Conservation (phyloP, 441 rosid genomes). For the Lepidium campestre region DNA sequence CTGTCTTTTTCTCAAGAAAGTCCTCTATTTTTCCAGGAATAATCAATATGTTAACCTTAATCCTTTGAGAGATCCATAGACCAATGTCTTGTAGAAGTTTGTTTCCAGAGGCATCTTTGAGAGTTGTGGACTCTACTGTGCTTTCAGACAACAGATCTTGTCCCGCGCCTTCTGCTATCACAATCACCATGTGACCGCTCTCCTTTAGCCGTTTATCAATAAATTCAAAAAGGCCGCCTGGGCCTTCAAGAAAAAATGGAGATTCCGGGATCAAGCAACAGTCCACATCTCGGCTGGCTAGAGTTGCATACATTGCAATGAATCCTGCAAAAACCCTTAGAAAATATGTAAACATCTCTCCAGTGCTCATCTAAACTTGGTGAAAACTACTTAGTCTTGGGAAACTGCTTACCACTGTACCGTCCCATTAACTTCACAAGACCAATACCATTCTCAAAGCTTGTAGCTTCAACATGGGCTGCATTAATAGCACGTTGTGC, state of each 20-base stretch:
- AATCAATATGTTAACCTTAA: constrained; percentile 38
- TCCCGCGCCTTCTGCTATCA: constrained; percentile 81
- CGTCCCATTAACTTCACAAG: constrained; percentile 82
- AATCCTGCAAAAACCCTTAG: constrained; percentile 42
- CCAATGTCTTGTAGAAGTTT: constrained; percentile 67
- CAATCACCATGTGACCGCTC: constrained; percentile 76
- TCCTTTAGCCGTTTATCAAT: constrained; percentile 59
- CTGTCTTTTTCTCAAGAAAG: background rate
- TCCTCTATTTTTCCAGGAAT: background rate
- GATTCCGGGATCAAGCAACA: constrained; percentile 85
- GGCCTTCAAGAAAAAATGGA: constrained; percentile 72
- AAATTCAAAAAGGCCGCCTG: constrained; percentile 69
- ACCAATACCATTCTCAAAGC: constrained; percentile 54
- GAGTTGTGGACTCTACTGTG: constrained; percentile 23
- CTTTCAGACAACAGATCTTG: constrained; percentile 58
- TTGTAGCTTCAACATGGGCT: constrained; percentile 57
- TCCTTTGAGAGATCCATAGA: constrained; percentile 58
- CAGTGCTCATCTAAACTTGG: background rate
- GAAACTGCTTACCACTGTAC: constrained; percentile 50
- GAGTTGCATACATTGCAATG: constrained; percentile 79
- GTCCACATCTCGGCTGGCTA: constrained; percentile 83
- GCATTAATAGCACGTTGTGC: constrained; percentile 60
- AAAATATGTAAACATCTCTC: background rate
- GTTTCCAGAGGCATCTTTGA: constrained; percentile 73
- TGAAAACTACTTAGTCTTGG: background rate